Evolutionary conservation across 2,329 filamentous ascomycete genomes (phyloP), one percentile per base, ranked within the genome.

Genomic region (Colletotrichum paranaense): DNA sequence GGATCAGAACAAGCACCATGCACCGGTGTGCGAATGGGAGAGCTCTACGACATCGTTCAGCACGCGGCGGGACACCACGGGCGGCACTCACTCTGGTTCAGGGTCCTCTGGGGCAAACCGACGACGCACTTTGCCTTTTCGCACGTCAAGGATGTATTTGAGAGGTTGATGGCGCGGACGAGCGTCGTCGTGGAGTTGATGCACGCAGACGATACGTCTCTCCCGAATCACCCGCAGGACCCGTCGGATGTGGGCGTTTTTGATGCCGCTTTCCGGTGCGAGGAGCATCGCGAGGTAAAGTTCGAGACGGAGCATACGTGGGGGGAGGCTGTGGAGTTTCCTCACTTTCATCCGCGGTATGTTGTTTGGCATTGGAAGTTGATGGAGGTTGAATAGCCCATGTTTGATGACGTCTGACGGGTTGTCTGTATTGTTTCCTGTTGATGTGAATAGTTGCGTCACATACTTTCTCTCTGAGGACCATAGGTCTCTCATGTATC

Each of bases 21-120:
- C 4, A 19, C 4, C 4, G 76, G 74, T 7, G 42, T 76, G 38
- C 75, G 74, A 30, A 77, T 77, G 76, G 76, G 72, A n/a, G 38
- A 68, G 32, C 70, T 77, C 30, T 77, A 75, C 56, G 75, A 77
- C 30, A 22, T 74, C 2, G 74, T 73, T 19, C 72, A 72, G 32
- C 32, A 67, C 42, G 22, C 38, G 19, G 63, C 53, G 14, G 72
- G 71, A 4, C 67, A 73, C 24, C 71, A 73, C 35, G 71, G 71
- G 19, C 60, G 71, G 22, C 71, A 73, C 1, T 65, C 71, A 5
- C 35, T 73, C 22, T 73, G 71, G 71, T 73, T 73, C 62, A 49
- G 71, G 3, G 71, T 73, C 3, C 60, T 73, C n/a, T 71, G 67
- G 67, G 67, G 67, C 22, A 53, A 42, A 6, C 67, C 71, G 4